These are phyloP conservation scores for Litchi chinensis DNA, from an alignment of 345 rosid genomes.

Conservation along the genomic window DNA sequence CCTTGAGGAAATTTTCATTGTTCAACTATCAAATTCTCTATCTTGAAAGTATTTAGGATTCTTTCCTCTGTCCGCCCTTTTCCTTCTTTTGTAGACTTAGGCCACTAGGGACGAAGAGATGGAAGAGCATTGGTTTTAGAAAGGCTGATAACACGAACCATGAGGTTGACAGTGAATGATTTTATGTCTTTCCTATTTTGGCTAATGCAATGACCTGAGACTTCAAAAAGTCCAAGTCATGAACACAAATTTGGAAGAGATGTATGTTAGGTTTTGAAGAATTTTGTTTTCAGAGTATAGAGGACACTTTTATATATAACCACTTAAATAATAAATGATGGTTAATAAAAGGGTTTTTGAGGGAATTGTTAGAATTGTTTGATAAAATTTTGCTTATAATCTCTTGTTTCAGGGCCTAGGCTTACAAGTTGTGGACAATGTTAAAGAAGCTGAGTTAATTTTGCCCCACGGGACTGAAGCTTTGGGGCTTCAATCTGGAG, in stretches of 20 bases:
- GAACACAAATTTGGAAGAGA: not conserved
- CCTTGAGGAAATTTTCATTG: not conserved
- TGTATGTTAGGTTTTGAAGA: slow-evolving; percentile 1
- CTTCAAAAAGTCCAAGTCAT: not conserved
- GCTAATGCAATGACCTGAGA: not conserved
- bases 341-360: slow-evolving; percentile 1
- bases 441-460: slow-evolving; percentile 86
- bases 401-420: slow-evolving; percentile 63
- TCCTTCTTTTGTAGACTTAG: too few relatives aligned
- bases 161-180: not conserved
- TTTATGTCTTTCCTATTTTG: not conserved
- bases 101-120: not conserved
- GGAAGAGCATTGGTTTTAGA: not conserved
- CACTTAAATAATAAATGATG: not conserved
- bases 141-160: not conserved
- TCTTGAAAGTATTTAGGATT: not conserved
- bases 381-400: not conserved
- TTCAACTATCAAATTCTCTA: not conserved
- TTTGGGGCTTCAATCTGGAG: slow-evolving; percentile 73
- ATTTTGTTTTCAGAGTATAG: not conserved
- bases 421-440: slow-evolving; percentile 66
- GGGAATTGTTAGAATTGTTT: not conserved
- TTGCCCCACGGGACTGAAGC: slow-evolving; percentile 94
- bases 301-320: not conserved
- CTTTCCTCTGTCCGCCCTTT: not conserved